phyloP scores from a whole-genome alignment of 305 asterid genomes.

The Rubia tinctorum region DNA sequence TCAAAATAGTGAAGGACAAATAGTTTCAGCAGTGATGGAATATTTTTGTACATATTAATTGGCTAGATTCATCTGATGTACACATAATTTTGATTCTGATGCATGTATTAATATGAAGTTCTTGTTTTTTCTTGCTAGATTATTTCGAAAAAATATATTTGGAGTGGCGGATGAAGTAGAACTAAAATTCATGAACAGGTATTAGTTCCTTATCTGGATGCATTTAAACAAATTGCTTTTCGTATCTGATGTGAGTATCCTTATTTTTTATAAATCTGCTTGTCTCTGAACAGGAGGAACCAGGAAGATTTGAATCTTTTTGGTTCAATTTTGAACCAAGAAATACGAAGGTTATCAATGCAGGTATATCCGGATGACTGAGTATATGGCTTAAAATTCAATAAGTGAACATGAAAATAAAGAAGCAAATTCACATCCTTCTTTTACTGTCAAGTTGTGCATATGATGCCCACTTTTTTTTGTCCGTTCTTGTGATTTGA shows the following conservation, averaged over 20 bases:
- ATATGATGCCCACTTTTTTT: neutral
- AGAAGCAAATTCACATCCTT: neutral
- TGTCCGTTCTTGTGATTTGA: neutral
- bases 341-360: slow-evolving; percentile 78
- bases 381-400: neutral
- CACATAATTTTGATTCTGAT: neutral
- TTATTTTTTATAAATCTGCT: slow-evolving; percentile 1
- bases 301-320: slow-evolving; percentile 77
- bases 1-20: neutral
- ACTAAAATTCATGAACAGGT: slow-evolving; percentile 91
- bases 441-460: neutral
- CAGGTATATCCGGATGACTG: slow-evolving; percentile 48
- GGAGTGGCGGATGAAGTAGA: slow-evolving; percentile 99
- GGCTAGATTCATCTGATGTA: neutral
- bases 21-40: neutral
- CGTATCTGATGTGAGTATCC: slow-evolving; percentile 14
- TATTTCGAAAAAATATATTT: slow-evolving; percentile 85
- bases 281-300: slow-evolving; percentile 57
- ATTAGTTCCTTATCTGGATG: slow-evolving; percentile 18
- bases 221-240: slow-evolving; percentile 8
- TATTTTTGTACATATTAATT: neutral
- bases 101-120: neutral
- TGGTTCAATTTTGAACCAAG: slow-evolving; percentile 84
- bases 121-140: slow-evolving; percentile 37
- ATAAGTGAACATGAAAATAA: neutral